A percentile compares a stretch with the other conserved stretches of the same genome.
Conservation (phyloP, 768 basidiomycete genomes). For the Daedaleopsis nitida region DNA sequence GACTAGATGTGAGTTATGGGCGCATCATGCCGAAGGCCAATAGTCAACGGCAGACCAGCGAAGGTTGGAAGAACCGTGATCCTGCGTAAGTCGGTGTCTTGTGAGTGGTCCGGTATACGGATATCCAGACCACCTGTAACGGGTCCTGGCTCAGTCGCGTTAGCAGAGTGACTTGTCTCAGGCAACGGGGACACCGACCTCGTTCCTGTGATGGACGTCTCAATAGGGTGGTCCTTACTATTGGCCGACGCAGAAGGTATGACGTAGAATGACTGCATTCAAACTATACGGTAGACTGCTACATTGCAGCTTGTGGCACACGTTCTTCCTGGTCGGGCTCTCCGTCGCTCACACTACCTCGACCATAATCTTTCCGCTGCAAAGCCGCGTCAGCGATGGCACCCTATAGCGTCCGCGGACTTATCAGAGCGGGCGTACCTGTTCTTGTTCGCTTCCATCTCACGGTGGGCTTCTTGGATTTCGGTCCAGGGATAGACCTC, state of each 20-base stretch:
- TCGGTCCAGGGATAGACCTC: constrained; percentile 82
- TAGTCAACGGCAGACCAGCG: too few species aligned
- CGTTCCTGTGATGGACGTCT: too few species aligned
- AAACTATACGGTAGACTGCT: neutral
- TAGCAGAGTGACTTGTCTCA: too few species aligned
- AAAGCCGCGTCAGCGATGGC: neutral
- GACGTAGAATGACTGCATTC: neutral
- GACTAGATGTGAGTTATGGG: neutral
- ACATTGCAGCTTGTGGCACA: neutral
- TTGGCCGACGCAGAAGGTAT: too few species aligned
- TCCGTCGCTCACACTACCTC: constrained; percentile 18
- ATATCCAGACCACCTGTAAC: too few species aligned
- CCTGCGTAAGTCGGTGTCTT: too few species aligned
- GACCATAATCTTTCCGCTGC: constrained; percentile 24
- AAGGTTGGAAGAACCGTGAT: too few species aligned
- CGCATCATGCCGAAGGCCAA: neutral
- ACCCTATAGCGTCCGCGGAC: neutral
- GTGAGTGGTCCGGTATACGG: too few species aligned
- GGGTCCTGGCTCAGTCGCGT: too few species aligned
- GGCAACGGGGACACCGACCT: too few species aligned
- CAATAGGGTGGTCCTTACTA: too few species aligned
- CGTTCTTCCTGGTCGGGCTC: neutral
- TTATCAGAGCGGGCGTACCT: constrained; percentile 25
- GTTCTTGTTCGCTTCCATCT: constrained; percentile 80
- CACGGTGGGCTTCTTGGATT: constrained; percentile 77